Percentiles rank a stretch among this genome's conserved stretches.
These are phyloP conservation scores for Rhizopogon salebrosus DNA, from an alignment of 768 basidiomycete genomes.

Conservation along the genomic window DNA sequence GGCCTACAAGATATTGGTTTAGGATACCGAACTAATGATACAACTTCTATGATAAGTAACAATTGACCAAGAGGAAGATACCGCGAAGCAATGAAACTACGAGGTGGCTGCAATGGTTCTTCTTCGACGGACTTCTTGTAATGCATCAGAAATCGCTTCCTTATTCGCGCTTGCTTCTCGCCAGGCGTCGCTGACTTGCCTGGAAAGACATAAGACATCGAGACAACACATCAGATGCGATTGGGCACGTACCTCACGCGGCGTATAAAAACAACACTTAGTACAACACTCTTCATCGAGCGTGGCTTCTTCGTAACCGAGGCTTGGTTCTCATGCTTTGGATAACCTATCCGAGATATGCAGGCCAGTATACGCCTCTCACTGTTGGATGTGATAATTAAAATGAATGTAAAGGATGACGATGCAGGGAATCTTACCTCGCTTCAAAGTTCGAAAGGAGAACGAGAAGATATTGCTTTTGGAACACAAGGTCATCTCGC, in stretches of 20 bases:
- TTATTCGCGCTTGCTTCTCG: slow-evolving; percentile 55
- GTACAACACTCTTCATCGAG: slow-evolving; percentile 52
- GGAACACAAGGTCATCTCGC: slow-evolving; percentile 71
- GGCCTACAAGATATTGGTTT: neutral
- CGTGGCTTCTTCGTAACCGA: slow-evolving; percentile 35
- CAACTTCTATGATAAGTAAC: slow-evolving; percentile 8
- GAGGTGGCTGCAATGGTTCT: slow-evolving; percentile 25
- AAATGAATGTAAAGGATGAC: neutral
- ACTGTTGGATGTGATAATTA: slow-evolving; percentile 28
- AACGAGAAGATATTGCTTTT: slow-evolving; percentile 82
- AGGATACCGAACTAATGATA: slow-evolving; percentile 11
- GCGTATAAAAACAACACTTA: slow-evolving; percentile 58
- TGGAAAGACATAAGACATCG: slow-evolving; percentile 23
- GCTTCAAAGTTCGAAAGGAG: slow-evolving; percentile 68
- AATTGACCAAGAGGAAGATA: neutral
- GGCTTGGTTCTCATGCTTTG: slow-evolving; percentile 37
- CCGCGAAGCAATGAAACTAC: slow-evolving; percentile 5
- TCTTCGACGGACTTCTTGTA: slow-evolving; percentile 64
- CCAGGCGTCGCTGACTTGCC: slow-evolving; percentile 61
- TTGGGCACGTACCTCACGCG: slow-evolving; percentile 51
- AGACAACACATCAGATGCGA: neutral
- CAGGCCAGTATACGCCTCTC: slow-evolving; percentile 70
- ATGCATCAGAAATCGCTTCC: slow-evolving; percentile 55
- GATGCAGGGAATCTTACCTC: slow-evolving; percentile 41
- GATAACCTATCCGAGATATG: slow-evolving; percentile 71